Percentiles rank a stretch among this genome's conserved stretches.
Conservation (phyloP, 208 protist genomes). For the Trypanosoma rangeli region DNA sequence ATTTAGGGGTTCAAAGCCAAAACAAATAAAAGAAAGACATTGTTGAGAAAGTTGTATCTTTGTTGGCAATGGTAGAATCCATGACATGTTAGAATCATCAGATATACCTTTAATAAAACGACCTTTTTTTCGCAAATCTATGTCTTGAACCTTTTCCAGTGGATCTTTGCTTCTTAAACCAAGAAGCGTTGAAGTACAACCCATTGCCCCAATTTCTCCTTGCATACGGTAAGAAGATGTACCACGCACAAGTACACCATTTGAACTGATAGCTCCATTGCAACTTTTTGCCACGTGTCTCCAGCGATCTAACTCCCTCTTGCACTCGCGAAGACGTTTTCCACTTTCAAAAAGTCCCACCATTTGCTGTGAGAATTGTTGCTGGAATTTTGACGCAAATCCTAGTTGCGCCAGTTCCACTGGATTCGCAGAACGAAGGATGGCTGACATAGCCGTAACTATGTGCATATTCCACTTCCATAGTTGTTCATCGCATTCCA, state of each 20-base stretch:
- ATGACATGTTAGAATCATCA: slow-evolving; percentile 50
- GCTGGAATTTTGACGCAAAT: slow-evolving; percentile 36
- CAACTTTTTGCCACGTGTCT: slow-evolving; percentile 62
- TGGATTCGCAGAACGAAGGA: slow-evolving; percentile 52
- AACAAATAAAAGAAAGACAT: slow-evolving; percentile 72
- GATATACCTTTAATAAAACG: slow-evolving; percentile 80
- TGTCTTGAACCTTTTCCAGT: slow-evolving; percentile 70
- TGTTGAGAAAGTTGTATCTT: slow-evolving; percentile 83
- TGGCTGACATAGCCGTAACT: slow-evolving; percentile 50
- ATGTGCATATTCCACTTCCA: slow-evolving; percentile 84
- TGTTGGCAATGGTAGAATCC: slow-evolving; percentile 69
- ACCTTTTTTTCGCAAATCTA: slow-evolving; percentile 76
- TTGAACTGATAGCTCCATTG: slow-evolving; percentile 79
- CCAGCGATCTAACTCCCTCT: slow-evolving; percentile 71
- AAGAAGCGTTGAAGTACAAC: slow-evolving; percentile 67
- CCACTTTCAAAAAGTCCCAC: slow-evolving; percentile 39
- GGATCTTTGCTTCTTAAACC: slow-evolving; percentile 67
- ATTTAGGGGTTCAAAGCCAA: slow-evolving; percentile 82
- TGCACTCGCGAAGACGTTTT: slow-evolving; percentile 66
- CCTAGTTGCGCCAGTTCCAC: slow-evolving; percentile 64
- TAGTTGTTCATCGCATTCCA: slow-evolving; percentile 78
- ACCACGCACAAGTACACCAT: slow-evolving; percentile 68
- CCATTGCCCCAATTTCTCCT: slow-evolving; percentile 45
- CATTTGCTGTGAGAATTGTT: slow-evolving; percentile 34
- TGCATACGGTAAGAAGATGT: slow-evolving; percentile 20